Percentiles rank a stretch among this genome's conserved stretches.
Evolutionary conservation across 1,284 basidiomycete genomes (phyloP).

Genomic region (Apiotrichum akiyoshidainum): DNA sequence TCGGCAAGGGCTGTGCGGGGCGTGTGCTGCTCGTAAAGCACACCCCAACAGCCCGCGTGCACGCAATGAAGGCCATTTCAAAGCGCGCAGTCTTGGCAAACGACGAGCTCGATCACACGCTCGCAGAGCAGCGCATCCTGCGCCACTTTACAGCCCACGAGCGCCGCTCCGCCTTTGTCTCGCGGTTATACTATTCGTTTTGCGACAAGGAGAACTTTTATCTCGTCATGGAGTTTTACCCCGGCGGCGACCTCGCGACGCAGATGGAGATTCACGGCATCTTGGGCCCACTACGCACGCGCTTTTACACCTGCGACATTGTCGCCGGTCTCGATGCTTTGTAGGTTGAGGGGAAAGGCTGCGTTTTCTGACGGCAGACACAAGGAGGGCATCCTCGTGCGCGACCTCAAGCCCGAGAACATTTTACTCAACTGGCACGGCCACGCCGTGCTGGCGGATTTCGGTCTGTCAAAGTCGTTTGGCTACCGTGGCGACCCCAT

Average conservation of each 20-base stretch:
- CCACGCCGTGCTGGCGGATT: constrained; percentile 93
- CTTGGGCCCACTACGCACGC: constrained; percentile 81
- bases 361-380: constrained; percentile 31
- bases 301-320: constrained; percentile 95
- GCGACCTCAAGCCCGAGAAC: constrained; percentile 64
- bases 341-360: constrained; percentile 23
- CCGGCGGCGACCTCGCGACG: constrained; percentile 92
- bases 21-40: constrained; percentile 79
- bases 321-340: constrained; percentile 90
- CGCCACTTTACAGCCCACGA: constrained; percentile 72
- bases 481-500: constrained; percentile 41
- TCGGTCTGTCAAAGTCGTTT: constrained; percentile 59
- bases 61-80: constrained; percentile 93
- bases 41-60: constrained; percentile 66
- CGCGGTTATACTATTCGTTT: constrained; percentile 92
- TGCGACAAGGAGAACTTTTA: constrained; percentile 93
- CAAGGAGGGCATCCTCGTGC: constrained; percentile 53
- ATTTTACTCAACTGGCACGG: constrained; percentile 89
- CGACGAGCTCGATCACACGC: constrained; percentile 89
- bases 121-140: constrained; percentile 89
- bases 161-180: constrained; percentile 79
- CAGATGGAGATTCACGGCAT: constrained; percentile 92
- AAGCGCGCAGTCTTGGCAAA: constrained; percentile 93
- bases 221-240: constrained; percentile 72
- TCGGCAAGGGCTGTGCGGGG: constrained; percentile 94